Conservation (phyloP, 805 yeast species). For the Wickerhamiella azyma region DNA sequence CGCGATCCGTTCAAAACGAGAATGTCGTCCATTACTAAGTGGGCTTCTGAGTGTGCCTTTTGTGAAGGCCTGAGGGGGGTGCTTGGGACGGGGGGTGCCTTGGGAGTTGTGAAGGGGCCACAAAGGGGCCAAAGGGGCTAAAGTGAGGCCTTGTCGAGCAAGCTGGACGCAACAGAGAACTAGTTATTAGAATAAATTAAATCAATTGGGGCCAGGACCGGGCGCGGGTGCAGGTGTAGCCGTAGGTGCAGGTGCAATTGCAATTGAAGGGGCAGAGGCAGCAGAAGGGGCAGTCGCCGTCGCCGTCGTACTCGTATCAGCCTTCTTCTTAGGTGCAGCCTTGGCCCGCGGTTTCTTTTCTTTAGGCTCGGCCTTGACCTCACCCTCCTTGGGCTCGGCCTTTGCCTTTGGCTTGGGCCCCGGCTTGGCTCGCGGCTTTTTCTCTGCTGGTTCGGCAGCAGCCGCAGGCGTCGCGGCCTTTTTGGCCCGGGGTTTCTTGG, state of each 20-base stretch:
- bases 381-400: neutral
- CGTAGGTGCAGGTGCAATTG: neutral
- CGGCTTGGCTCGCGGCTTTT: conserved; percentile 3
- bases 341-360: conserved; percentile 8
- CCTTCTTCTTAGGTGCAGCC: conserved; percentile 12
- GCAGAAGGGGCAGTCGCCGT: neutral
- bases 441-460: neutral
- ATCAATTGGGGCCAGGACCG: too few relatives aligned
- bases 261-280: neutral
- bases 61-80: too few relatives aligned
- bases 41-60: too few relatives aligned
- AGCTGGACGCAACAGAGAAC: too few relatives aligned
- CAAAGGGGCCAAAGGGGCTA: too few relatives aligned
- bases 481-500: conserved; percentile 3
- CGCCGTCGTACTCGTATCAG: conserved; percentile 1
- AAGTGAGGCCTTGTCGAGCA: too few relatives aligned
- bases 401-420: neutral
- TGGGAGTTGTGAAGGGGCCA: too few relatives aligned
- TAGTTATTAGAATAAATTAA: too few relatives aligned
- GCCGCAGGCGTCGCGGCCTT: neutral
- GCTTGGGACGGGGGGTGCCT: too few relatives aligned
- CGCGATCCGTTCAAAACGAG: conserved; percentile 93
- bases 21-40: conserved; percentile 39
- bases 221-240: too few relatives aligned
- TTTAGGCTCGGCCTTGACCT: neutral